A percentile compares a stretch with the other conserved stretches of the same genome.
These are phyloP conservation scores for Myxozyma kluyveri DNA, from an alignment of 805 yeast genomes.

Conservation along the genomic window DNA sequence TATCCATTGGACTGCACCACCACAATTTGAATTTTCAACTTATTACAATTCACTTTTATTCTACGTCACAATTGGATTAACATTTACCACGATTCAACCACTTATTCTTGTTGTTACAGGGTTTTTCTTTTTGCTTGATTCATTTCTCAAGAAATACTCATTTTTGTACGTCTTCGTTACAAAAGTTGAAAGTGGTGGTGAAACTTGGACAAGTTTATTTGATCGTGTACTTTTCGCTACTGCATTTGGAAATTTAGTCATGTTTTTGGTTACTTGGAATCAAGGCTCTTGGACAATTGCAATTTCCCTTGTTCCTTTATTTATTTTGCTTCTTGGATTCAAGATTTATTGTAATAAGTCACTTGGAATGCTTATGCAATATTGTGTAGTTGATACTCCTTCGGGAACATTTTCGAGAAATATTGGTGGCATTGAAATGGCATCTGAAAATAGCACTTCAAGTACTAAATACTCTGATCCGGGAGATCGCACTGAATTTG, in stretches of 20 bases:
- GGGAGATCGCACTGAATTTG: conserved; percentile 20
- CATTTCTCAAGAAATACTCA: conserved; percentile 39
- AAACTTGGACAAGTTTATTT: conserved; percentile 40
- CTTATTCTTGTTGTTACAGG: conserved; percentile 38
- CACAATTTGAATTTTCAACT: conserved; percentile 38
- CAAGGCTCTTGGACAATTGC: conserved; percentile 40
- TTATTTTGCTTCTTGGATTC: conserved; percentile 34
- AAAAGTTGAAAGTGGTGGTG: conserved; percentile 41
- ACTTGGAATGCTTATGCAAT: conserved; percentile 12
- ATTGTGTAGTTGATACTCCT: not conserved
- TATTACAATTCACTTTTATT: conserved; percentile 38
- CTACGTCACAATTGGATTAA: conserved; percentile 39
- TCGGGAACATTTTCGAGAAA: not conserved
- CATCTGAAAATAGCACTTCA: not conserved
- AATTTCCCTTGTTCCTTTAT: conserved; percentile 36
- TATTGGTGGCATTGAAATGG: not conserved
- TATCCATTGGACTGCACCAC: conserved; percentile 38
- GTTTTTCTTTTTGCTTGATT: conserved; percentile 35
- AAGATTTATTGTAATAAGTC: conserved; percentile 29
- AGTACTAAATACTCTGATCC: not conserved
- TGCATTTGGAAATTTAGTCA: conserved; percentile 40
- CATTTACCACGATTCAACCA: conserved; percentile 42
- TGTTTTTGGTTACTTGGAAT: conserved; percentile 41
- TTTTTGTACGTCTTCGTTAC: conserved; percentile 40
- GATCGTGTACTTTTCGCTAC: conserved; percentile 39